These are phyloP conservation scores for Borealophlyctis nickersoniae DNA, from an alignment of 192 early-diverging fungal genomes.

Conservation along the genomic window DNA sequence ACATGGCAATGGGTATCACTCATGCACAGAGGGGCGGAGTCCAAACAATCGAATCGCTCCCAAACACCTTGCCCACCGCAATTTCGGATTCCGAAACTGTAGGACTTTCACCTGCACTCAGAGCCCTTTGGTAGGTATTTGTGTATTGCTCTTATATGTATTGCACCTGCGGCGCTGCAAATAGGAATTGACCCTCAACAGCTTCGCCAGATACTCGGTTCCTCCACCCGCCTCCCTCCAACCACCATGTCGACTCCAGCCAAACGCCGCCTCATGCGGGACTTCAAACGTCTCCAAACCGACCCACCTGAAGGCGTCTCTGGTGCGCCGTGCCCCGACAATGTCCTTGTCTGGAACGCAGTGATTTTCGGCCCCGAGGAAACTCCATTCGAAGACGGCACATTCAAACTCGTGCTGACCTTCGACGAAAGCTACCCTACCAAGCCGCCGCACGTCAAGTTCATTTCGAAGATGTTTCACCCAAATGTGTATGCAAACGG, in stretches of 20 bases:
- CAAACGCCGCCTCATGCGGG: slow-evolving; percentile 93
- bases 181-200: no score
- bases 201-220: no score
- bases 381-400: slow-evolving; percentile 95
- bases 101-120: no score
- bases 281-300: slow-evolving; percentile 92
- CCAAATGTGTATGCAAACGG: slow-evolving; percentile 96
- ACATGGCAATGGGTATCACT: no score
- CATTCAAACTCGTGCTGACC: slow-evolving; percentile 87
- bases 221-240: neutral
- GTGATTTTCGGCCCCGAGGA: slow-evolving; percentile 95
- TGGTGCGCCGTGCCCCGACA: slow-evolving; percentile 92
- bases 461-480: slow-evolving; percentile 96
- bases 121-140: no score
- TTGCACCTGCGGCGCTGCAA: no score
- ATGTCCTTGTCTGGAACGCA: slow-evolving; percentile 98
- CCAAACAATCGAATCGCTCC: no score
- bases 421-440: slow-evolving; percentile 99
- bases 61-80: no score
- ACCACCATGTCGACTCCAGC: slow-evolving; percentile 84
- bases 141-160: no score
- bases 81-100: no score
- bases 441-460: slow-evolving; percentile 93
- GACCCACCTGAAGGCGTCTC: slow-evolving; percentile 87
- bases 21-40: no score